A percentile compares a stretch with the other conserved stretches of the same genome.
These are phyloP conservation scores for Cercophora scortea DNA, from an alignment of 495 filamentous ascomycete genomes.

Conservation along the genomic window DNA sequence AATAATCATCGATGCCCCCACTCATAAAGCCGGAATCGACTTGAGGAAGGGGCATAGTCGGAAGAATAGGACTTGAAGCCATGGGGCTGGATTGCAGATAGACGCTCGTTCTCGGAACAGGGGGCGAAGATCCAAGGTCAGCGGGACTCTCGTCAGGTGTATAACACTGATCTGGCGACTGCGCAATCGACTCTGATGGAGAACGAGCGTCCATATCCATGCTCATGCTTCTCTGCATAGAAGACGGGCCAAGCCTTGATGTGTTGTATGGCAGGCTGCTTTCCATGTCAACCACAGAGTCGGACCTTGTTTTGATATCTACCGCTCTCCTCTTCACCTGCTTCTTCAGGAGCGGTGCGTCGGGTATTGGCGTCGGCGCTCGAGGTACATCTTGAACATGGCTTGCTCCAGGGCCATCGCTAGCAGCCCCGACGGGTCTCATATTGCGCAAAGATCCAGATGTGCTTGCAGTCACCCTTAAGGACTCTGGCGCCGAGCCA, in stretches of 20 bases:
- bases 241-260: slow-evolving; percentile 2
- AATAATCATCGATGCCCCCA: slow-evolving; percentile 54
- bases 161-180: slow-evolving; percentile 49
- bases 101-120: slow-evolving; percentile 48
- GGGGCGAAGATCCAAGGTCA: slow-evolving; percentile 73
- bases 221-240: slow-evolving; percentile 15
- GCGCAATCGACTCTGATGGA: slow-evolving; percentile 37
- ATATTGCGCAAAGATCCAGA: slow-evolving; percentile 81
- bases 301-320: slow-evolving; percentile 12
- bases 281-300: slow-evolving; percentile 14
- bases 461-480: slow-evolving; percentile 83
- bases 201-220: slow-evolving; percentile 36
- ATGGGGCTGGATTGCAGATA: slow-evolving; percentile 43
- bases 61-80: slow-evolving; percentile 68
- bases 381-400: slow-evolving; percentile 70
- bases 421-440: slow-evolving; percentile 60
- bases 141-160: slow-evolving; percentile 48
- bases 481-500: slow-evolving; percentile 62
- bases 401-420: slow-evolving; percentile 33
- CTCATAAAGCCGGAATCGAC: slow-evolving; percentile 80
- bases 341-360: slow-evolving; percentile 15
- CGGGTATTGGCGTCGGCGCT: slow-evolving; percentile 74
- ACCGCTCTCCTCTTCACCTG: slow-evolving; percentile 16
- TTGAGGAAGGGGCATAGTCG: slow-evolving; percentile 47
- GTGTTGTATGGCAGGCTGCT: slow-evolving; percentile 1